A percentile compares a stretch with the other conserved stretches of the same genome.
Evolutionary conservation across 768 basidiomycete species (phyloP).

Genomic region (Lactarius pseudohatsudake): DNA sequence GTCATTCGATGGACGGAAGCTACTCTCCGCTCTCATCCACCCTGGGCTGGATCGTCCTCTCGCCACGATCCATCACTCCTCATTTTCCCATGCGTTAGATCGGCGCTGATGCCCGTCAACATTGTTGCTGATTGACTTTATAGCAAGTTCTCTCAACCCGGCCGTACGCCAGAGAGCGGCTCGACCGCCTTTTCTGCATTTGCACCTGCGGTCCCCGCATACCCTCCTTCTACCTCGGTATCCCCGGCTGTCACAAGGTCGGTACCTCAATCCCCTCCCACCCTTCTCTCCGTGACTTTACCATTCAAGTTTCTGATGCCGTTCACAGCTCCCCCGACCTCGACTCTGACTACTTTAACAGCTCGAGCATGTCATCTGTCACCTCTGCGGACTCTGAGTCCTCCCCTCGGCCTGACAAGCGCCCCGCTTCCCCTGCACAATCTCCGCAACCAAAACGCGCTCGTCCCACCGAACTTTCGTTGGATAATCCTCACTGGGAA

Average conservation of each 20-base stretch:
- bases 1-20: slow-evolving; percentile 23
- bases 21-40: not conserved
- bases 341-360: slow-evolving; percentile 45
- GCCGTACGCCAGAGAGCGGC: slow-evolving; percentile 10
- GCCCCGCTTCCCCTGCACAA: slow-evolving; percentile 49
- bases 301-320: slow-evolving; percentile 16
- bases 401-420: slow-evolving; percentile 63
- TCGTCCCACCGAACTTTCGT: slow-evolving; percentile 36
- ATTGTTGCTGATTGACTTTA: slow-evolving; percentile 29
- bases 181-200: slow-evolving; percentile 25
- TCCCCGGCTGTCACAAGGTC: slow-evolving; percentile 30
- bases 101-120: slow-evolving; percentile 25
- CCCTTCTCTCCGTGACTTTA: slow-evolving; percentile 10
- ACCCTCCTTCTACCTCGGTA: slow-evolving; percentile 25
- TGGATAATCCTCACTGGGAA: slow-evolving; percentile 33
- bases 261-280: slow-evolving; percentile 9
- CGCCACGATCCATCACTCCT: slow-evolving; percentile 22
- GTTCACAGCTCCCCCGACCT: slow-evolving; percentile 43
- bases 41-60: slow-evolving; percentile 24
- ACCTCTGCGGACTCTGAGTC: slow-evolving; percentile 67
- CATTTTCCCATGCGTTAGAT: slow-evolving; percentile 25
- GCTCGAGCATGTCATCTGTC: slow-evolving; percentile 78
- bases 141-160: slow-evolving; percentile 29
- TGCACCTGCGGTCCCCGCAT: slow-evolving; percentile 18
- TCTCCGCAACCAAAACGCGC: slow-evolving; percentile 47